A percentile compares a stretch with the other conserved stretches of the same genome.
These are phyloP conservation scores for Penicillium janthinellum DNA, from an alignment of 2,329 filamentous ascomycete genomes.

Conservation along the genomic window DNA sequence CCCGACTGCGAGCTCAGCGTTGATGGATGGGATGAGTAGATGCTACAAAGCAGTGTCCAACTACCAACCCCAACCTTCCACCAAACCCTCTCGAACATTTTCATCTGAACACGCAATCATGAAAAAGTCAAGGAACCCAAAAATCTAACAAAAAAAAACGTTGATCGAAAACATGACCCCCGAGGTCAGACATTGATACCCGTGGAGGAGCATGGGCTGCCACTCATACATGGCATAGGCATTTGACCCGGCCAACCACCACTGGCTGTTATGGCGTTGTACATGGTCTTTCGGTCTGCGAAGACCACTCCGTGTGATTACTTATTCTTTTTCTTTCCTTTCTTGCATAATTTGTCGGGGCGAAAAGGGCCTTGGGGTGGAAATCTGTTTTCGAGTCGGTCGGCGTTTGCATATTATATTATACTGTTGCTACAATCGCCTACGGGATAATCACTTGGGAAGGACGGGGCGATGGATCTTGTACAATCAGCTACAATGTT, in stretches of 20 bases:
- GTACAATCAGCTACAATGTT: conserved; percentile 27
- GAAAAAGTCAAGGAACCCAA: background rate
- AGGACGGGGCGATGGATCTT: conserved; percentile 16
- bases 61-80: background rate
- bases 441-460: conserved; percentile 23
- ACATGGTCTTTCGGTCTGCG: conserved; percentile 23
- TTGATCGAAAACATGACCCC: background rate
- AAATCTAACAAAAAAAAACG: background rate
- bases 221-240: conserved; percentile 16
- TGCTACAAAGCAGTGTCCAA: background rate
- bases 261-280: conserved; percentile 25
- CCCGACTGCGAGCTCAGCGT: conserved; percentile 36
- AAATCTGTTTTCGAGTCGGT: conserved; percentile 27
- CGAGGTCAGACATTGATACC: conserved; percentile 25
- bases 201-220: conserved; percentile 21
- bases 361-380: conserved; percentile 28
- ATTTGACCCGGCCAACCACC: conserved; percentile 15
- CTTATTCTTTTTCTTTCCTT: conserved; percentile 11
- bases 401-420: conserved; percentile 32
- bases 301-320: conserved; percentile 20
- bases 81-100: background rate
- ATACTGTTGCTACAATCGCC: conserved; percentile 22
- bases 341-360: conserved; percentile 32
- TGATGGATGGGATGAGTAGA: conserved; percentile 39
- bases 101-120: background rate